Percentiles rank a stretch among this genome's conserved stretches.
phyloP scores from a whole-genome alignment of 2,329 filamentous ascomycete genomes.

The Calonectria fujianensis region DNA sequence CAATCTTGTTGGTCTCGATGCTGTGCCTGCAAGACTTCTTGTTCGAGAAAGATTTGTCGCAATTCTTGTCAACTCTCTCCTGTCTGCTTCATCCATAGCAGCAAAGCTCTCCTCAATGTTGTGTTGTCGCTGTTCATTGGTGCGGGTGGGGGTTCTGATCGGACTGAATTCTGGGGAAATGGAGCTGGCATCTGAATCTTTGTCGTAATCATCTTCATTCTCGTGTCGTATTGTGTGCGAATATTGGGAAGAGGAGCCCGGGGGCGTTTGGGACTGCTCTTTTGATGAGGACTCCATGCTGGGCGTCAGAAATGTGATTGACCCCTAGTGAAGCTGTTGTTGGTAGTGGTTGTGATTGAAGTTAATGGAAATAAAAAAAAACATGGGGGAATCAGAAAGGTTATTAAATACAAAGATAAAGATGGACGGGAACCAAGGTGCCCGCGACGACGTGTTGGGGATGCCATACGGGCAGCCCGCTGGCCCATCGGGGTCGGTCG shows the following conservation, averaged over 20 bases:
- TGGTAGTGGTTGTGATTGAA: constrained; percentile 5
- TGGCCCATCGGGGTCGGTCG: constrained; percentile 9
- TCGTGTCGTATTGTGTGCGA: constrained; percentile 1
- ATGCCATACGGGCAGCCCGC: constrained; percentile 9
- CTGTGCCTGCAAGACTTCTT: constrained; percentile 8
- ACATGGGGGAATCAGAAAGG: background rate
- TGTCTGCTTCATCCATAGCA: constrained; percentile 13
- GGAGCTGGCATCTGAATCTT: background rate
- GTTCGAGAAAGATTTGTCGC: constrained; percentile 21
- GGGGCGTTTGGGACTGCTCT: background rate
- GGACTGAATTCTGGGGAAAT: background rate
- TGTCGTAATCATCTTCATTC: background rate
- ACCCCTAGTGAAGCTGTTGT: background rate
- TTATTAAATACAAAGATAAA: constrained; percentile 5
- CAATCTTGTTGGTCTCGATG: constrained; percentile 8
- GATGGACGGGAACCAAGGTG: background rate
- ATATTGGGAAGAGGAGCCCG: background rate
- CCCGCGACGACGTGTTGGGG: background rate
- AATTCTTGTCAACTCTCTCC: constrained; percentile 29
- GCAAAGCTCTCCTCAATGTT: background rate
- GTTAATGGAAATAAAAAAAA: background rate
- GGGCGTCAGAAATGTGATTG: background rate
- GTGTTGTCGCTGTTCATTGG: constrained; percentile 8
- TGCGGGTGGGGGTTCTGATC: background rate
- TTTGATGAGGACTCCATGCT: constrained; percentile 18